phyloP scores from a whole-genome alignment of 495 filamentous ascomycete genomes.

The Pseudotulostoma volvatum region DNA sequence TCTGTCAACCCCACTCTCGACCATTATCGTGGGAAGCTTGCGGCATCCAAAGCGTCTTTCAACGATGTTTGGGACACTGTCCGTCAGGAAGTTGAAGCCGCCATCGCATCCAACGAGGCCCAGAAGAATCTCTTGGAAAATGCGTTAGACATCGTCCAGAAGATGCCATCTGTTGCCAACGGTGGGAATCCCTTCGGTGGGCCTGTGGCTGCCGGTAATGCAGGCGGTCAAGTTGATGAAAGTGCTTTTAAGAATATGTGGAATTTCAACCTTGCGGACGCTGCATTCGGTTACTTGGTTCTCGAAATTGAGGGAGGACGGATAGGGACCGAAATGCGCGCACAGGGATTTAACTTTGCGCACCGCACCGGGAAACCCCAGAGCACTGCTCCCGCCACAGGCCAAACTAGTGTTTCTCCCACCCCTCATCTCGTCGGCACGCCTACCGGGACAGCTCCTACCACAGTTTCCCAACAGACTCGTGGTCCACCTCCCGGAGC shows the following conservation, averaged over 20 bases:
- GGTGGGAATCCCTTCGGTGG: conserved; percentile 96
- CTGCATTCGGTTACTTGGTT: conserved; percentile 90
- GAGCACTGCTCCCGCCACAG: conserved; percentile 19
- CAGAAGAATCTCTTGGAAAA: conserved; percentile 84
- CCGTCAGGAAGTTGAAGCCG: conserved; percentile 82
- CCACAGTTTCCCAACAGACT: conserved; percentile 12
- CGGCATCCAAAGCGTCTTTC: conserved; percentile 97
- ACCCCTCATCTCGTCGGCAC: conserved; percentile 10
- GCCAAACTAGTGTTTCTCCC: conserved; percentile 7
- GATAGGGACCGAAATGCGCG: conserved; percentile 96
- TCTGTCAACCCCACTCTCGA: conserved; percentile 96
- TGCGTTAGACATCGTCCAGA: conserved; percentile 76
- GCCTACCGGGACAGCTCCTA: conserved; percentile 26
- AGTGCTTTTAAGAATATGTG: conserved; percentile 99
- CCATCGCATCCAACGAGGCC: conserved; percentile 78
- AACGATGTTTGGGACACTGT: conserved; percentile 99
- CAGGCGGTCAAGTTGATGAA: conserved; percentile 84
- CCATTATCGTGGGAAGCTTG: conserved; percentile 97
- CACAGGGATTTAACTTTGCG: conserved; percentile 98
- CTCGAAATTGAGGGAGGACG: conserved; percentile 85
- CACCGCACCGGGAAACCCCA: conserved; percentile 49
- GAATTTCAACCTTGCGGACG: conserved; percentile 99
- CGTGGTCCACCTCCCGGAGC: conserved; percentile 14
- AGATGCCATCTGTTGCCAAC: conserved; percentile 89
- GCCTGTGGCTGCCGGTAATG: conserved; percentile 50